Base-by-base conservation (phyloP, 176 grass and related monocot genomes). In the Luzula sylvatica region DNA sequence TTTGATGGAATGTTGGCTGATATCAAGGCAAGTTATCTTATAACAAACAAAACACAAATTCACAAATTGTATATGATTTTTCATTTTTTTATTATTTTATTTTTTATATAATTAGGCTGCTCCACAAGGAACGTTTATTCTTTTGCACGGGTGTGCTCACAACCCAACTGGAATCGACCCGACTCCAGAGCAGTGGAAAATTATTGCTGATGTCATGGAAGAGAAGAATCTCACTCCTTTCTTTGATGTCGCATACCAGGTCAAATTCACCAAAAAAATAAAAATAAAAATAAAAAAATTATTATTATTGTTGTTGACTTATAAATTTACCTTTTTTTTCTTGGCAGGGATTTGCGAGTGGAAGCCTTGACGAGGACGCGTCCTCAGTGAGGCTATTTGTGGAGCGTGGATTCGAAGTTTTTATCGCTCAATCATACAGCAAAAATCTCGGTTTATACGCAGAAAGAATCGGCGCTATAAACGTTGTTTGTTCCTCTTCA, bases 191-290 rank as follows among this genome's bases (percentile, higher is more conserved):
- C 84, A 89, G 29, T 86, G 85, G 92, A 73, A 78, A 38, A 82
- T 73, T 82, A 76, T 82, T 71, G 85, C 85, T 38, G 85, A 86
- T 76, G 53, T 82, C 60, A 84, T 96, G 73, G 64, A 96, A 77
- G 77, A 89, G 71, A 89, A 89, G 71, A 84, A 78, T 6, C 81
- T 89, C 41, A 86, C 72, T 27, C 85, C 92, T 47, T 96, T 96
- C 69, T 89, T 96, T 80, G 92, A 96, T 82, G 92, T 96, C 74
- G 92, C 92, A 56, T 96, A 96, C 55, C 92, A 96, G 81, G 92
- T 89, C 8, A 42, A 6, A 17, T 14, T 2, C 3, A 26, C 22
- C 3, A 11, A 42, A 43, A 61, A 46, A 13, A 20, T 11, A 14
- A 13, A 12, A 18, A 20, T 2, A 63, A 14, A 16, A 63, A 1